Base-by-base conservation (phyloP, 495 filamentous ascomycete genomes). In the Penicillium maclennaniae region DNA sequence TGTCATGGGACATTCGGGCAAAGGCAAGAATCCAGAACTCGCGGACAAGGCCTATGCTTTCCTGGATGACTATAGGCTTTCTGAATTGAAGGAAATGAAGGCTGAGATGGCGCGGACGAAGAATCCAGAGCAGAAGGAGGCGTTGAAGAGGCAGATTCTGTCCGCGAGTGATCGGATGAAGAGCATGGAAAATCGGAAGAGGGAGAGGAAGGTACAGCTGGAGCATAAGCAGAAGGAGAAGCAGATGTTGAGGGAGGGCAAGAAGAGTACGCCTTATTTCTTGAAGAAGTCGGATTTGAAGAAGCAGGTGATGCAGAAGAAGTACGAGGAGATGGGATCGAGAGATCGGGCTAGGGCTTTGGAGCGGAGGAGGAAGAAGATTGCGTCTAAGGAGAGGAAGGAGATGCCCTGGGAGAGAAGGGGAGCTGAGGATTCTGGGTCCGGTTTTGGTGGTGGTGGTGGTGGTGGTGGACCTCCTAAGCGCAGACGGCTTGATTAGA, bases 241-340 rank as follows among this genome's bases (percentile, higher is more conserved):
- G 70, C 86, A 91, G 69, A 68, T 87, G 49, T 82, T 97, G 26
- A 80, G 77, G 59, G 81, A 91, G 71, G 93, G 93, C 20, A 96
- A 97, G 83, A 84, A 84, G 77, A 93, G 92, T 77, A 83, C 77
- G 67, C 92, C 92, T 6, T 98, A 91, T 65, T 96, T 87, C 66
- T 74, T 97, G 56, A 97, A 97, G 81, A 83, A 87, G 70, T 83
- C 82, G 53, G 91, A 96, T 71, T 78, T 91, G 71, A 96, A 95
- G 83, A 91, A 91, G 72, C 69, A 84, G 66, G 75, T 90, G 26
- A 70, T 96, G 52, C 68, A 88, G 55, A 85, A 95, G 61, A 84
- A 86, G 68, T 97, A 87, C 61, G 75, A 81, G 55, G 82, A 79
- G 49, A 83, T 97, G 82, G 90, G 86, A 73, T 85, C 84, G 45